These are phyloP conservation scores for Populus hybrid DNA, from an alignment of 441 rosid species.

Conservation along the genomic window DNA sequence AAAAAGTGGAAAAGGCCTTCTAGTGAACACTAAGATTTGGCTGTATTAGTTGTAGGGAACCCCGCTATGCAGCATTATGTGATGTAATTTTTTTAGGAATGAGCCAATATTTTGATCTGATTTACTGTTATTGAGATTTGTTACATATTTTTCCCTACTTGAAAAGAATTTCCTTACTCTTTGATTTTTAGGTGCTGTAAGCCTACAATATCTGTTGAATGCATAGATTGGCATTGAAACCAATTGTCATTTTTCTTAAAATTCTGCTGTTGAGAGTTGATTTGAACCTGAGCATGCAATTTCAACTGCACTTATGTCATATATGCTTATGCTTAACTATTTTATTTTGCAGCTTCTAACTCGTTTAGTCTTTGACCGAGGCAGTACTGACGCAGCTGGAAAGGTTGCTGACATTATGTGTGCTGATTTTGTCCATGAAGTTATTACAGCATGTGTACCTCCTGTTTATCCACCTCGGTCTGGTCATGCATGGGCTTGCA, in stretches of 20 bases:
- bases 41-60: background rate
- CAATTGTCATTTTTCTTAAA: background rate
- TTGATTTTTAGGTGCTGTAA: background rate
- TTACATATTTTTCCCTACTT: background rate
- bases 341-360: slow-evolving; percentile 76
- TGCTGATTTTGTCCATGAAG: slow-evolving; percentile 99
- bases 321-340: slow-evolving; percentile 22
- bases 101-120: background rate
- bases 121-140: background rate
- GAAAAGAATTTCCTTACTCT: background rate
- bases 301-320: background rate
- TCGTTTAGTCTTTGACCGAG: slow-evolving; percentile 93
- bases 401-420: slow-evolving; percentile 96
- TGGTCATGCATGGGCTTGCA: slow-evolving; percentile 99
- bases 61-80: background rate
- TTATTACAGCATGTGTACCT: slow-evolving; percentile 95
- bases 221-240: slow-evolving; percentile 1
- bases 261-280: background rate
- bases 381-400: slow-evolving; percentile 96
- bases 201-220: background rate
- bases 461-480: slow-evolving; percentile 98
- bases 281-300: background rate
- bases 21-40: background rate
- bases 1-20: background rate
- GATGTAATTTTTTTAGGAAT: background rate